Percentiles rank a stretch among this genome's conserved stretches.
Evolutionary conservation across 805 yeast genomes (phyloP).

Genomic region (Candida jianshihensis): DNA sequence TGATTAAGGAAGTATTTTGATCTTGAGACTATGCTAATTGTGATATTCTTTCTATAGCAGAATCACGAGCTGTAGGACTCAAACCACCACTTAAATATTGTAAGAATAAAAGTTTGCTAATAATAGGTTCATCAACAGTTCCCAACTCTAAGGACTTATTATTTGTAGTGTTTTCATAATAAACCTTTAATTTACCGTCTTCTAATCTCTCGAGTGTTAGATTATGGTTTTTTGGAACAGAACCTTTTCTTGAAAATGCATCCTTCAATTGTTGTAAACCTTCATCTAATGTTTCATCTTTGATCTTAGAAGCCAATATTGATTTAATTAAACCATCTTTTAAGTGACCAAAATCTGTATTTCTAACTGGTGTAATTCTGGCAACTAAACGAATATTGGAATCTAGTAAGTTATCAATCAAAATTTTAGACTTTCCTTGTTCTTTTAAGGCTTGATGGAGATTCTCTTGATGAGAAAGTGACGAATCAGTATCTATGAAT

Average conservation of each 20-base stretch:
- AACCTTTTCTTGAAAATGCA: constrained; percentile 57
- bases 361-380: constrained; percentile 79
- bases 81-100: constrained; percentile 77
- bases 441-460: constrained; percentile 41
- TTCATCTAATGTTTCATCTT: constrained; percentile 37
- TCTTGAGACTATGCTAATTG: constrained; percentile 16
- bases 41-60: constrained; percentile 32
- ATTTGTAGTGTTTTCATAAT: constrained; percentile 34
- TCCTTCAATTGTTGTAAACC: constrained; percentile 65
- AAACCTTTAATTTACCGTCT: constrained; percentile 40
- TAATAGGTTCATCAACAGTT: constrained; percentile 47
- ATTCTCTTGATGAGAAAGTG: constrained; percentile 32
- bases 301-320: constrained; percentile 54
- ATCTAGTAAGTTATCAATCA: constrained; percentile 52
- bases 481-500: constrained; percentile 27
- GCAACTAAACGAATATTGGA: constrained; percentile 58
- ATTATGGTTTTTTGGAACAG: constrained; percentile 70
- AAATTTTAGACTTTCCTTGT: constrained; percentile 40
- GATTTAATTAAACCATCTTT: constrained; percentile 86
- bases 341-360: constrained; percentile 85
- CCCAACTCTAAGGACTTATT: constrained; percentile 43
- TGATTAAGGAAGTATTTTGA: no score
- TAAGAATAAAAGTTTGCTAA: constrained; percentile 61
- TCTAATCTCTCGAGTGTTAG: constrained; percentile 49
- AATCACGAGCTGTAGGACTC: constrained; percentile 44